Evolutionary conservation across 768 basidiomycete genomes (phyloP).

Genomic region (Pulveroboletus frians): DNA sequence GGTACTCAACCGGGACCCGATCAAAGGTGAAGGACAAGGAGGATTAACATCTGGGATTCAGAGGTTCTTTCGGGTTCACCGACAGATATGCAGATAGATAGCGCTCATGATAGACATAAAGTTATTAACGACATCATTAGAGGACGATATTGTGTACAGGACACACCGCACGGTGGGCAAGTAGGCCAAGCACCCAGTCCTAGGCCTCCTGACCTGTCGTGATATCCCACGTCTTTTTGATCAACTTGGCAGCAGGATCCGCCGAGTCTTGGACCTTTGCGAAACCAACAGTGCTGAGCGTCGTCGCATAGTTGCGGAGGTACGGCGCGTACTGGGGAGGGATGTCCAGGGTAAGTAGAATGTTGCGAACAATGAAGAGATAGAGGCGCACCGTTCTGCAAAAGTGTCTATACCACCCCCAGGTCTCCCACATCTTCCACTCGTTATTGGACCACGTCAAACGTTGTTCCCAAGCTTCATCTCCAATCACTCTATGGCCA

Average conservation of each 20-base stretch:
- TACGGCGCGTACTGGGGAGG: constrained; percentile 68
- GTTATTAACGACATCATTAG: constrained; percentile 10
- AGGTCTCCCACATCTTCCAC: constrained; percentile 84
- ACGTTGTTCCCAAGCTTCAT: constrained; percentile 67
- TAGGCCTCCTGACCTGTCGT: constrained; percentile 55
- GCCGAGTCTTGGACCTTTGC: constrained; percentile 52
- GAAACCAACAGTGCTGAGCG: constrained; percentile 66
- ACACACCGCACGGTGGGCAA: background rate
- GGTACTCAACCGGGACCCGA: constrained; percentile 45
- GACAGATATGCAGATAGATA: background rate
- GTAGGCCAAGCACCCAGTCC: background rate
- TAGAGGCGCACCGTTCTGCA: constrained; percentile 59
- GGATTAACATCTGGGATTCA: constrained; percentile 8
- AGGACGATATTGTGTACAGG: background rate
- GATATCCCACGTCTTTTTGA: constrained; percentile 68
- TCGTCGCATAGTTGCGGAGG: constrained; percentile 66
- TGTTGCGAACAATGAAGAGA: background rate
- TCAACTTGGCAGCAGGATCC: constrained; percentile 52
- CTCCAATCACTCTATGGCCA: constrained; percentile 53
- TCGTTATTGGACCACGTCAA: constrained; percentile 64
- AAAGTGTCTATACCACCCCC: constrained; percentile 91
- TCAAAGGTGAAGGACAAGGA: constrained; percentile 20
- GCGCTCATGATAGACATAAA: constrained; percentile 15
- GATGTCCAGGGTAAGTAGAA: background rate
- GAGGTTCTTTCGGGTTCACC: background rate